A percentile compares a stretch with the other conserved stretches of the same genome.
These are phyloP conservation scores for Lepidium didymum DNA, from an alignment of 345 rosid genomes.

Conservation along the genomic window DNA sequence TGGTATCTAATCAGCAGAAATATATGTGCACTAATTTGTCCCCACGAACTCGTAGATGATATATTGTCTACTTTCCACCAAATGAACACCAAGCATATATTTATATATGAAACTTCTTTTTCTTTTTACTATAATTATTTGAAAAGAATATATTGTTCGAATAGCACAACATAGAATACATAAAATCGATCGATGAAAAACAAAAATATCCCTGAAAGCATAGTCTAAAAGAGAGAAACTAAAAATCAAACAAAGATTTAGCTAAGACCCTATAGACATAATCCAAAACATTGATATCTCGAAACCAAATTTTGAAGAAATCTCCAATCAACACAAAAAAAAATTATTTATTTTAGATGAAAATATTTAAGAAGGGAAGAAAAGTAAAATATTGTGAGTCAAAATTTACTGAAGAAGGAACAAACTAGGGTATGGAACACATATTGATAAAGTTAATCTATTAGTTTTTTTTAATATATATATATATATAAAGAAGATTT, in stretches of 20 bases:
- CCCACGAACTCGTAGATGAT: constrained; percentile 25
- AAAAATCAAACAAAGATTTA: no score
- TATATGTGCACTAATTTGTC: constrained; percentile 14
- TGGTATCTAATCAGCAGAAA: constrained; percentile 31
- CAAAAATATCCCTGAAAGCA: no score
- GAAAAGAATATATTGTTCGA: no score
- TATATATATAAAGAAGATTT: background rate
- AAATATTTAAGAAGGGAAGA: background rate
- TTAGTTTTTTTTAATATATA: background rate
- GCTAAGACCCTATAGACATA: no score
- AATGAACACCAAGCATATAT: constrained; percentile 2
- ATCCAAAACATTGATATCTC: no score
- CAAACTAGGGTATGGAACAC: background rate
- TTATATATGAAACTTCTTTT: no score
- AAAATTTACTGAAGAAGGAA: background rate
- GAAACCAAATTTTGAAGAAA: no score
- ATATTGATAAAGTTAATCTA: background rate
- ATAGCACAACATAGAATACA: no score
- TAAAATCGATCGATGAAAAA: no score
- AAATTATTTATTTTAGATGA: background rate
- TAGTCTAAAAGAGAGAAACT: no score
- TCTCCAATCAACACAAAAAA: no score
- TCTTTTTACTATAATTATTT: no score
- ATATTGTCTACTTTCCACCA: constrained; percentile 10
- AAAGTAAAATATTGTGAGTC: background rate